A percentile compares a stretch with the other conserved stretches of the same genome.
phyloP scores from a whole-genome alignment of 2,329 filamentous ascomycete genomes.

The Colletotrichum tamarilloi region DNA sequence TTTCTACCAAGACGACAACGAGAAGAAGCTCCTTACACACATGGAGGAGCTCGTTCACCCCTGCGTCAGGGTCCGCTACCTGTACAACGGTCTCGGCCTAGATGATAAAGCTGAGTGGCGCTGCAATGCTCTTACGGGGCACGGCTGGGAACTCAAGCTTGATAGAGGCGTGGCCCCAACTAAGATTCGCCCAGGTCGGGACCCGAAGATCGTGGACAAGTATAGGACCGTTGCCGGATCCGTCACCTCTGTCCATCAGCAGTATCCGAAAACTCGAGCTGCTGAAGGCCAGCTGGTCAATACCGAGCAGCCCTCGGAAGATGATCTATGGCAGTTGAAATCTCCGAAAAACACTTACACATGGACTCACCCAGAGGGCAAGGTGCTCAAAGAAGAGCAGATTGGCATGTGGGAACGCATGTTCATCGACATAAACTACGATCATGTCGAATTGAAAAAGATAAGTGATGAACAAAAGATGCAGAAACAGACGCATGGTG shows the following conservation, averaged over 20 bases:
- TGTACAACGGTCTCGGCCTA: constrained; percentile 42
- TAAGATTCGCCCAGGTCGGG: not conserved
- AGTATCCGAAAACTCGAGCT: not conserved
- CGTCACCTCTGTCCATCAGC: constrained; percentile 12
- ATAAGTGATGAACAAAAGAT: not conserved
- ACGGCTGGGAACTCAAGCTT: constrained; percentile 18
- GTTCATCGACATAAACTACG: constrained; percentile 35
- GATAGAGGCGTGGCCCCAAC: not conserved
- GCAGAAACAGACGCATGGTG: not conserved
- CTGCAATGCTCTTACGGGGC: constrained; percentile 34
- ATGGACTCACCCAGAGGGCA: constrained; percentile 3
- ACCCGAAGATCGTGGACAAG: constrained; percentile 4
- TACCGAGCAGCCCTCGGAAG: constrained; percentile 32
- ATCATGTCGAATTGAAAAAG: not conserved
- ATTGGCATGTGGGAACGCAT: constrained; percentile 40
- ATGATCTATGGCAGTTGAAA: constrained; percentile 27
- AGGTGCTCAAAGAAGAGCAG: constrained; percentile 29
- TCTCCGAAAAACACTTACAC: constrained; percentile 22
- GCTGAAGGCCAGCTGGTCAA: not conserved
- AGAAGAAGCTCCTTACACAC: not conserved
- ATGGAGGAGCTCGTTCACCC: constrained; percentile 45
- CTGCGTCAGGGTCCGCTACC: constrained; percentile 45
- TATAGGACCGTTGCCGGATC: constrained; percentile 20
- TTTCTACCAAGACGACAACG: constrained; percentile 37
- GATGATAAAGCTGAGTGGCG: constrained; percentile 42